Conservation (phyloP, 305 asterid species). For the Fraxinus xanthoxyloides region DNA sequence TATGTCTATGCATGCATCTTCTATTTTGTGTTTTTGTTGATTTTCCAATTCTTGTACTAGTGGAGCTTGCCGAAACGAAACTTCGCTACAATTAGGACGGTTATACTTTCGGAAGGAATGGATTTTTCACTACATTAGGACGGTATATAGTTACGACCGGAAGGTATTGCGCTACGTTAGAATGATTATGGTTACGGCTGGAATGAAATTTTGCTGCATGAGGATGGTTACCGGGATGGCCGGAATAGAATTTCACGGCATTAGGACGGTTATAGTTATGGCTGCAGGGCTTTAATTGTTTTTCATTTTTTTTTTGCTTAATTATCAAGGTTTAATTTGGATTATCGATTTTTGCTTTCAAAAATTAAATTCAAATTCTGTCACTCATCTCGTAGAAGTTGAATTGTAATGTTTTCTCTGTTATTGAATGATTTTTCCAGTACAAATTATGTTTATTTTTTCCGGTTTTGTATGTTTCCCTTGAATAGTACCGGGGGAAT, state of each 20-base stretch:
- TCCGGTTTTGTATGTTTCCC: not conserved
- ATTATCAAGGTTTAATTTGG: not conserved
- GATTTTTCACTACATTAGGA: not conserved
- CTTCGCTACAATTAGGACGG: not conserved
- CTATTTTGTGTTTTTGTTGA: slow-evolving; percentile 1
- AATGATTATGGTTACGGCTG: not conserved
- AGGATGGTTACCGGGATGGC: not conserved
- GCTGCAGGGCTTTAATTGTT: not conserved
- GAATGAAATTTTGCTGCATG: not conserved
- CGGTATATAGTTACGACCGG: not conserved
- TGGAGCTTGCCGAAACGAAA: not conserved
- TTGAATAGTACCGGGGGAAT: not conserved
- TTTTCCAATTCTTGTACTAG: not conserved
- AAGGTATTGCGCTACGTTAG: not conserved
- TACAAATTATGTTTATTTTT: not conserved
- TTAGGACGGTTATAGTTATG: not conserved
- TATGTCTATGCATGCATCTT: not conserved
- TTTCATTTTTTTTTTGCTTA: not conserved
- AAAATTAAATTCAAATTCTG: not conserved
- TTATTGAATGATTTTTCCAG: not conserved
- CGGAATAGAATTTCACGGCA: not conserved
- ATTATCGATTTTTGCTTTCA: not conserved
- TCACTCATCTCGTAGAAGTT: not conserved
- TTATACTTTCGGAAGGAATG: not conserved
- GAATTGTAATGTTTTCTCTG: not conserved